Conservation (phyloP, 129 eudicot genomes). For the Dittrichia graveolens region DNA sequence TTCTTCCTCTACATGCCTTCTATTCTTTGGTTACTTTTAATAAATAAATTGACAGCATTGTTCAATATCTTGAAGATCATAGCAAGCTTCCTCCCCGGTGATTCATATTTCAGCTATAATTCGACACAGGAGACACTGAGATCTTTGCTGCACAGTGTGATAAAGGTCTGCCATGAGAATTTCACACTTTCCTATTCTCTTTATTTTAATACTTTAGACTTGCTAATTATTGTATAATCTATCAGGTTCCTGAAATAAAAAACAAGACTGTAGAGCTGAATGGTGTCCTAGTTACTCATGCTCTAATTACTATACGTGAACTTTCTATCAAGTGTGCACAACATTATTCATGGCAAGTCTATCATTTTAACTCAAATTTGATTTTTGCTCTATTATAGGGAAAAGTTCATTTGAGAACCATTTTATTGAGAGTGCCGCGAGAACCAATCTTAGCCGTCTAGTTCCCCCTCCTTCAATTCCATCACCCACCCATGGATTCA, state of each 20-base stretch:
- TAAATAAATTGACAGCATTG: conserved; percentile 13
- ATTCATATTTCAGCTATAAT: conserved; percentile 74
- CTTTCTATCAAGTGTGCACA: conserved; percentile 92
- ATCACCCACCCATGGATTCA: too few relatives aligned
- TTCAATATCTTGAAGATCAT: conserved; percentile 58
- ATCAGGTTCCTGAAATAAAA: conserved; percentile 79
- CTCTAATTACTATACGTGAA: conserved; percentile 81
- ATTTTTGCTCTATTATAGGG: background rate
- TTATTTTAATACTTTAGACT: background rate
- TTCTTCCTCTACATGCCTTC: conserved; percentile 3
- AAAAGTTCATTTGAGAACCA: too few relatives aligned
- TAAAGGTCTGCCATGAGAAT: conserved; percentile 56
- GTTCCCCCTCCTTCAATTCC: too few relatives aligned
- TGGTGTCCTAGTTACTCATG: conserved; percentile 95
- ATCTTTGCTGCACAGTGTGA: conserved; percentile 91
- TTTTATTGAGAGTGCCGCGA: too few relatives aligned
- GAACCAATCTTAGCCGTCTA: too few relatives aligned
- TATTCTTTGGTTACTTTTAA: background rate
- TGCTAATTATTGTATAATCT: conserved; percentile 19
- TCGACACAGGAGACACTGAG: conserved; percentile 88
- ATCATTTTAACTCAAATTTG: conserved; percentile 12
- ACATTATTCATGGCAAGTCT: conserved; percentile 86
- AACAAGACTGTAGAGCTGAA: conserved; percentile 83
- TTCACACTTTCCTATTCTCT: background rate
- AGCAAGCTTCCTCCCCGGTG: conserved; percentile 97